Evolutionary conservation across 2,329 filamentous ascomycete species (phyloP).

Genomic region (Stylonectria norvegica): DNA sequence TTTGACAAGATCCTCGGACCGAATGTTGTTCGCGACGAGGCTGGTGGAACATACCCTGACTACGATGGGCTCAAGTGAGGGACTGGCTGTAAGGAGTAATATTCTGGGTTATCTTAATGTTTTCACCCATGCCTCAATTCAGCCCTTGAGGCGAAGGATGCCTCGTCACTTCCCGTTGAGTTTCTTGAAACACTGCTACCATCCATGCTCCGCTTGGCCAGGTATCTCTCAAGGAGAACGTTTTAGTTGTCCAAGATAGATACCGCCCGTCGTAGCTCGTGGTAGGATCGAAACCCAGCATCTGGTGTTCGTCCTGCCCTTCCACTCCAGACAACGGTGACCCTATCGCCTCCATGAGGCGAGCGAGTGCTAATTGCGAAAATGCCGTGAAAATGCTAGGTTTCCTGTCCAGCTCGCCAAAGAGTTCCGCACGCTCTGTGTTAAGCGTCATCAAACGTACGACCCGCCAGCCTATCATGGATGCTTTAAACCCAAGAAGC

Average conservation of each 20-base stretch:
- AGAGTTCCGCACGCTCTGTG: constrained; percentile 4
- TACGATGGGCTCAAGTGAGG: constrained; percentile 7
- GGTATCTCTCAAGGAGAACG: constrained; percentile 6
- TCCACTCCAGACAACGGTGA: too few relatives aligned
- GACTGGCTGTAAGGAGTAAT: too few relatives aligned
- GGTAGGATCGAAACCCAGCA: constrained; percentile 4
- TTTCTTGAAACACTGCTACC: constrained; percentile 11
- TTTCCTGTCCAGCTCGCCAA: constrained; percentile 1
- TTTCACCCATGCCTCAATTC: too few relatives aligned
- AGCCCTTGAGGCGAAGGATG: too few relatives aligned
- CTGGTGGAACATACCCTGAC: constrained; percentile 11
- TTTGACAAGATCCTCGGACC: constrained; percentile 10
- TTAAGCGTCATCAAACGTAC: constrained; percentile 9
- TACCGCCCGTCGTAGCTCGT: constrained; percentile 4
- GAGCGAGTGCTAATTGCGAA: constrained; percentile 4
- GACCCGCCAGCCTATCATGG: constrained; percentile 12
- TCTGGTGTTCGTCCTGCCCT: constrained; percentile 1
- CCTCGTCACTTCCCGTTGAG: constrained; percentile 3
- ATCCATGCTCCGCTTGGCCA: constrained; percentile 12
- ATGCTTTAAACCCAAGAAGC: constrained; percentile 8
- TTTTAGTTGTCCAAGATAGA: constrained; percentile 7
- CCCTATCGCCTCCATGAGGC: constrained; percentile 9
- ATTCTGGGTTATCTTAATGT: too few relatives aligned
- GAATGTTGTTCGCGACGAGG: constrained; percentile 9
- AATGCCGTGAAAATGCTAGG: constrained; percentile 3